These are phyloP conservation scores for Friedmanniomyces simplex DNA, from an alignment of 495 filamentous ascomycete species.

Conservation along the genomic window DNA sequence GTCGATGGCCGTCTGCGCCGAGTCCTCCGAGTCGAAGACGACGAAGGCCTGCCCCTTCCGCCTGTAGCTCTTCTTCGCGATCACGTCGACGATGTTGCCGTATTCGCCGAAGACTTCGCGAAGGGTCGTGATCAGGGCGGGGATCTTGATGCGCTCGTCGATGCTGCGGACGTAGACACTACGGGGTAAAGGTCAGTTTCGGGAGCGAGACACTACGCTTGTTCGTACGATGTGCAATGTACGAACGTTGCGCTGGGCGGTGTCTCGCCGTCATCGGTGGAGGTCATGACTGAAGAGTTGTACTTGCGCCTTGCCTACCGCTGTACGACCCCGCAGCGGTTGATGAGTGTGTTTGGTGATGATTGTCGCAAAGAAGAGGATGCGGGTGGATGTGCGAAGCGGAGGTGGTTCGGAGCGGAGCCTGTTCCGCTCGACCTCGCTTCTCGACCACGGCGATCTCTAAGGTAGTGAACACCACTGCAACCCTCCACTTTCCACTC, in stretches of 20 bases:
- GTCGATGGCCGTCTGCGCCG: slow-evolving; percentile 70
- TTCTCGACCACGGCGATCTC: too few relatives aligned
- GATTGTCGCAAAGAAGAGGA: background rate
- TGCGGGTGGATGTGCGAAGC: background rate
- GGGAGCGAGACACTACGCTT: slow-evolving; percentile 3
- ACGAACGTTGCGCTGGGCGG: slow-evolving; percentile 23
- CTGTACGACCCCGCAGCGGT: background rate
- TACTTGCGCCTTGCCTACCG: slow-evolving; percentile 3
- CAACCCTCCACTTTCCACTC: too few relatives aligned
- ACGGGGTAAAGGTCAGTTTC: slow-evolving; percentile 6
- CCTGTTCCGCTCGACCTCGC: background rate
- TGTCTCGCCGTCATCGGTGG: background rate
- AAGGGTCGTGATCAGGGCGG: slow-evolving; percentile 63
- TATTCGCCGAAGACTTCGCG: slow-evolving; percentile 78
- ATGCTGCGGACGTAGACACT: slow-evolving; percentile 19
- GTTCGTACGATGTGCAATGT: slow-evolving; percentile 27
- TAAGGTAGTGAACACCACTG: too few relatives aligned
- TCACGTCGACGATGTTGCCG: slow-evolving; percentile 79
- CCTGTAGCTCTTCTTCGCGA: slow-evolving; percentile 84
- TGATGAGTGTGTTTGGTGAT: background rate
- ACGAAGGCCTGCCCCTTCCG: slow-evolving; percentile 95
- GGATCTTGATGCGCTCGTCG: slow-evolving; percentile 82
- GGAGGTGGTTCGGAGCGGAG: too few relatives aligned
- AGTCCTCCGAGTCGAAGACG: slow-evolving; percentile 72
- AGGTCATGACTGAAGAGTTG: background rate